A percentile compares a stretch with the other conserved stretches of the same genome.
Evolutionary conservation across 1,284 basidiomycete genomes (phyloP).

Genomic region (Boletus holoroseus): DNA sequence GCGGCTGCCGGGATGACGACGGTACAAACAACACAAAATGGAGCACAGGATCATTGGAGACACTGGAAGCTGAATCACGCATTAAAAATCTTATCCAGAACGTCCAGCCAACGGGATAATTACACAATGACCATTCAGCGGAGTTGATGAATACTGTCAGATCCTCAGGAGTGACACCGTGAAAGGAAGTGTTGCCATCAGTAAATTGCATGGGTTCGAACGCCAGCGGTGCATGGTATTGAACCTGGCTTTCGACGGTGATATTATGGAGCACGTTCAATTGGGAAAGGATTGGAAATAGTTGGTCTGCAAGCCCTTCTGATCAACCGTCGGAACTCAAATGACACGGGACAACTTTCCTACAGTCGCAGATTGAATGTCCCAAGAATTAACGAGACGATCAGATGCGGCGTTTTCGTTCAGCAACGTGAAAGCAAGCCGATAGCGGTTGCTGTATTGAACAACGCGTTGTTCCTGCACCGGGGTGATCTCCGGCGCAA

Average conservation of each 20-base stretch:
- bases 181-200: constrained; percentile 35
- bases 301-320: constrained; percentile 50
- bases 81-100: constrained; percentile 12
- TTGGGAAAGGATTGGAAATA: constrained; percentile 59
- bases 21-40: constrained; percentile 93
- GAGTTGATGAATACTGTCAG: constrained; percentile 92
- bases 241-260: constrained; percentile 89
- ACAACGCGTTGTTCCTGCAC: constrained; percentile 51
- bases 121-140: constrained; percentile 91
- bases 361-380: constrained; percentile 56
- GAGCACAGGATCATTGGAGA: constrained; percentile 86
- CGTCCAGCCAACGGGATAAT: constrained; percentile 22
- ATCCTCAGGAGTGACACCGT: constrained; percentile 71
- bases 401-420: constrained; percentile 83
- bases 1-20: constrained; percentile 59
- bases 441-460: constrained; percentile 75
- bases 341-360: constrained; percentile 42
- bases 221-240: constrained; percentile 85
- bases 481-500: constrained; percentile 48
- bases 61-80: constrained; percentile 57
- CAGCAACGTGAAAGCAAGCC: constrained; percentile 76
- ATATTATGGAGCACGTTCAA: constrained; percentile 79
- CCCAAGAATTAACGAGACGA: constrained; percentile 62
- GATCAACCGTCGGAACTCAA: constrained; percentile 15
- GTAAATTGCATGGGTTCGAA: constrained; percentile 57